Base-by-base conservation (phyloP, 106 monocot species). In the Iris macrosiphon region DNA sequence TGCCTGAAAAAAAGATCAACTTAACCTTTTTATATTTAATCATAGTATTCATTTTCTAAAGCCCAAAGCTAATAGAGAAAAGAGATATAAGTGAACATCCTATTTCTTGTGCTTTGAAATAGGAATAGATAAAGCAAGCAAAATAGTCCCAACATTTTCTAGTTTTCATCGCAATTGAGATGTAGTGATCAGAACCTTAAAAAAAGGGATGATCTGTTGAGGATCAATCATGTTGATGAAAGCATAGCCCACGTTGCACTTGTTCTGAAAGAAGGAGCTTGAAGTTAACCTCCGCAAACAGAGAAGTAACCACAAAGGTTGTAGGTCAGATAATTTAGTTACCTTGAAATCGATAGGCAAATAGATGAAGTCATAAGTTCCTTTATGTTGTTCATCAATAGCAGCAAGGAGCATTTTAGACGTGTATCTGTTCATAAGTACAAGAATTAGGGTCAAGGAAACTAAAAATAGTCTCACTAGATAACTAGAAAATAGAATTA, bases 261-360 rank as follows among this genome's bases (percentile, higher is more conserved):
- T 95, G 67, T 95, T 95, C 94, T 95, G 78, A 5, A 66, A 3
- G 53, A 55, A 24, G 24, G 18, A 56, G 15, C 64, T 45, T 22
- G 11, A 59, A 60, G 38, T 43, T 29, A 38, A 6, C 25, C 14
- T 31, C 7, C 19, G 35, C 32, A 6, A 1, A 20, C 24, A 39
- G 6, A 57, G 35, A 38, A 38, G 22, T 39, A 11, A 35, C 17
- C 52, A 54, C n/a, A 24, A 23, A 1, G 17, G 25, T 38, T 52
- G 13, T 40, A n/a, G n/a, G 35, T 14, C n/a, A 2, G 27, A 14
- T 24, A 24, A 14, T 1, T 39, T 1, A 54, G 1, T 40, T 42
- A 85, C 95, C 78, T 95, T 95, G 47, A 95, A 95, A 79, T 95
- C 95, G 49, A 95, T 95, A 6, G 95, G 95, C 16, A 95, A 54